Base-by-base conservation (phyloP, 2,329 filamentous ascomycete species). In the Fusarium siculi region DNA sequence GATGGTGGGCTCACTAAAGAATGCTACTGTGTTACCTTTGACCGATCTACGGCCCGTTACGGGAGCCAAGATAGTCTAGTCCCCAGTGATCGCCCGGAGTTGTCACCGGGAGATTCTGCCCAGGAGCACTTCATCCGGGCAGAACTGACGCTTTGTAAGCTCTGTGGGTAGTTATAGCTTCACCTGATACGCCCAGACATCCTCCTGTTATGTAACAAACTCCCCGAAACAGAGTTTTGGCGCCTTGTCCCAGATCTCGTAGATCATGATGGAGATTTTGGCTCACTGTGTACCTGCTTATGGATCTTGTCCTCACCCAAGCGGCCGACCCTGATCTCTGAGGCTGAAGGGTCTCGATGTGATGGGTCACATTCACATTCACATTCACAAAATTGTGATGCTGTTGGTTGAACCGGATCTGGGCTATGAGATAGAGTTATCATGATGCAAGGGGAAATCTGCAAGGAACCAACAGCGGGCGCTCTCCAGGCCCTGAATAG, bases 381-480 rank as follows among this genome's bases (percentile, higher is more conserved):
- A 25, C 12, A 43, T 52, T 67, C 23, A 25, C 7, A 25, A 9
- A 40, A 53, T 15, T 36, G 57, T 54, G 43, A 53, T 63, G 37
- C 21, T 32, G 39, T 32, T 34, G n/a, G 39, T 21, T 47, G 50
- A 44, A 40, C 68, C 54, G 60, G 63, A 72, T 66, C 36, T 61
- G 70, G 50, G 56, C 39, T 65, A 7, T 28, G 36, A 37, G 67
- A 74, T 68, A 69, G 68, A 74, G 71, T 74, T 74, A 18, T 32
- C 23, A 15, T 39, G 25, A 68, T 74, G 59, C 59, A 72, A 59
- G 67, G 70, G 47, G 16, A 50, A 46, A 63, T 39, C 55, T 74
- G 68, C 44, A 72, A 74, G 71, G 71, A 30, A 40, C 71, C 46
- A 37, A 15, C 46, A 59, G 37, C 52, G 46, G n/a, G 42, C n/a